Evolutionary conservation across 352 stramenopile species (phyloP), one percentile per base, ranked within the genome.

Genomic region (Pilasporangium apinafurcum): DNA sequence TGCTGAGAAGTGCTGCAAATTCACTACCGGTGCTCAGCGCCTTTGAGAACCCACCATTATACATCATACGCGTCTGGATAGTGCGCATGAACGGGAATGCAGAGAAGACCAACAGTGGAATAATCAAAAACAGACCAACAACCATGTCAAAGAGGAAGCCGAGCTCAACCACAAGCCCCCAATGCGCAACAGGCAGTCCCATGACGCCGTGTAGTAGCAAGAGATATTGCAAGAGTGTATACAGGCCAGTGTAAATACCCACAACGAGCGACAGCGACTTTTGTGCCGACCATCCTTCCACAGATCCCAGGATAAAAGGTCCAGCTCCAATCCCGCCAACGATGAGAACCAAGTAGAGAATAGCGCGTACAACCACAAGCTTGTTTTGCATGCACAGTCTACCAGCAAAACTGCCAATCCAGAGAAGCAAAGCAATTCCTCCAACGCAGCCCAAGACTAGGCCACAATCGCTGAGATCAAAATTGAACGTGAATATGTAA

Each of bases 41-140:
- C 32, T 76, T 76, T 12, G 83, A 92, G 35, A 95, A 95, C 31
- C 83, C 80, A 16, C 82, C 81, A 44, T 95, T 95, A 59, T 95
- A 95, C 83, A 95, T 95, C 80, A 95, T 95, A 25, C 83, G 80
- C 29, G 83, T 92, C 42, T 95, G 83, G 42, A 92, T 87, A 8
- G 81, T 92, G 29, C 74, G 79, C 80, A 95, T 92, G 52, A 92
- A 95, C 17, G 80, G 83, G 47, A 95, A 80, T 16, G 75, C 79
- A 33, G 80, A 92, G 4, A 95, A 26, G 16, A 92, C 32, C 31
- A 92, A 35, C 14, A 95, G 64, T 18, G 81, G 78, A 1, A 92
- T 12, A 13, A 84, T 65, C 17, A 92, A 41, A 44, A 92, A 88
- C 17, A 90, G 25, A 1, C 83, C 83, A 8, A 92, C 71, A 1